Base-by-base conservation (phyloP, 192 early-diverging fungal genomes). In the Rhizophagus clarus region DNA sequence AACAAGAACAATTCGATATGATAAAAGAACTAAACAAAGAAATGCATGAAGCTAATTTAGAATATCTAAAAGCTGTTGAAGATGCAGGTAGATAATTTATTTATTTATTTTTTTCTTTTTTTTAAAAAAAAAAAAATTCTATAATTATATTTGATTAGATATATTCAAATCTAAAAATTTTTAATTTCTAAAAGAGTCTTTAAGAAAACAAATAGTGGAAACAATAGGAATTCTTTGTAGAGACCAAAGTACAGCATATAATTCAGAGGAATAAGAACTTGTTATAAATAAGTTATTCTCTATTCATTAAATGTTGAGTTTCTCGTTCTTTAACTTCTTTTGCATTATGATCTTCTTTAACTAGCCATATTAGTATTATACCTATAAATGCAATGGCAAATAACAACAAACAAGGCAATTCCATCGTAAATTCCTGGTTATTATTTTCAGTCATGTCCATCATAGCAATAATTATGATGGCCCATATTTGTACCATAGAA, bases 381-480 rank as follows among this genome's bases (percentile, higher is more conserved):
- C 77, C 77, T 24, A n/a, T 11, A 4, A 51, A 10, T 17, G 68
- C 1, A 51, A 79, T 70, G n/a, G 17, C 40, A 66, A 79, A 60
- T n/a, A 79, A 70, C 22, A 68, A 15, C 77, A 66, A 79, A 70
- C 56, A 70, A 37, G 77, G 20, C 14, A 79, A n/a, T n/a, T 83
- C 77, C 86, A 87, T 87, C 3, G 82, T 77, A 34, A 84, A 87
- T n/a, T 67, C 42, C 22, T 69, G 45, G 11, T 67, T 24, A 26
- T 51, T 22, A 42, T 83, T 72, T 49, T 83, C 82, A 9, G 63
- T 79, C 77, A 72, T 72, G n/a, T 85, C 86, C 86, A 87, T 87
- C 17, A 83, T 0, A 2, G 80, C 51, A 2, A 87, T 82, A 15
- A 87, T 60, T 4, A 82, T 26, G 8, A 82, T 80, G 9, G 84